Evolutionary conservation across 345 rosid species (phyloP).

Genomic region (Rhizophora apiculata): DNA sequence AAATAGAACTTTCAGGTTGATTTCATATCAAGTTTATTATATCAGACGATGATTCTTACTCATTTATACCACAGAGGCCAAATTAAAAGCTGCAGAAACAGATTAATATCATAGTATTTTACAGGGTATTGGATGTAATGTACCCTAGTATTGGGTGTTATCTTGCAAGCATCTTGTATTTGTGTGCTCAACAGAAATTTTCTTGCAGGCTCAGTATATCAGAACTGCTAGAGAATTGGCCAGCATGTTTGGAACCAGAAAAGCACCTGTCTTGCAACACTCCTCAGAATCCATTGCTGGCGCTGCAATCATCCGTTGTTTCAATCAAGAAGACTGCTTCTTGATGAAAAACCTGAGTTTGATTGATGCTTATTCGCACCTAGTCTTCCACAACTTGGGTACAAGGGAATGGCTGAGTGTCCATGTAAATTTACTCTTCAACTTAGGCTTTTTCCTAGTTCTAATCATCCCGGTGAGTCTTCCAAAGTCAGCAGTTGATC

Average conservation of each 20-base stretch:
- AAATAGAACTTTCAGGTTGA: too few relatives aligned
- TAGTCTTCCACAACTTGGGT: conserved; percentile 63
- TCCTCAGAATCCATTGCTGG: conserved; percentile 80
- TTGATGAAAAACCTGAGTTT: conserved; percentile 38
- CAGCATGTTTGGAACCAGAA: conserved; percentile 74
- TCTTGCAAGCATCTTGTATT: not conserved
- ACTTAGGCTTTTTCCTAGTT: conserved; percentile 68
- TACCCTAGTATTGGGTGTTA: too few relatives aligned
- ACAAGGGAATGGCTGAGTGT: conserved; percentile 86
- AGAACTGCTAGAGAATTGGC: conserved; percentile 84
- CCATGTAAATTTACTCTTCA: conserved; percentile 75
- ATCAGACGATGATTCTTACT: too few relatives aligned
- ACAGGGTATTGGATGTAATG: too few relatives aligned
- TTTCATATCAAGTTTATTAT: too few relatives aligned
- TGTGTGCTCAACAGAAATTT: not conserved
- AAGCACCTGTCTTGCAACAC: conserved; percentile 80
- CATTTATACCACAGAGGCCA: too few relatives aligned
- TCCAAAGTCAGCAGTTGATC: conserved; percentile 61
- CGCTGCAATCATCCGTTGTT: conserved; percentile 67
- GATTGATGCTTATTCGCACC: conserved; percentile 55
- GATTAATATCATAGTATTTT: too few relatives aligned
- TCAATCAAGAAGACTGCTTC: conserved; percentile 64
- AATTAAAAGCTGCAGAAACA: too few relatives aligned
- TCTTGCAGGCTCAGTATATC: conserved; percentile 68
- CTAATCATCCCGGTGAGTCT: conserved; percentile 64